A percentile compares a stretch with the other conserved stretches of the same genome.
Evolutionary conservation across 352 stramenopile species (phyloP).

Genomic region (Phytophthora podocarpi): DNA sequence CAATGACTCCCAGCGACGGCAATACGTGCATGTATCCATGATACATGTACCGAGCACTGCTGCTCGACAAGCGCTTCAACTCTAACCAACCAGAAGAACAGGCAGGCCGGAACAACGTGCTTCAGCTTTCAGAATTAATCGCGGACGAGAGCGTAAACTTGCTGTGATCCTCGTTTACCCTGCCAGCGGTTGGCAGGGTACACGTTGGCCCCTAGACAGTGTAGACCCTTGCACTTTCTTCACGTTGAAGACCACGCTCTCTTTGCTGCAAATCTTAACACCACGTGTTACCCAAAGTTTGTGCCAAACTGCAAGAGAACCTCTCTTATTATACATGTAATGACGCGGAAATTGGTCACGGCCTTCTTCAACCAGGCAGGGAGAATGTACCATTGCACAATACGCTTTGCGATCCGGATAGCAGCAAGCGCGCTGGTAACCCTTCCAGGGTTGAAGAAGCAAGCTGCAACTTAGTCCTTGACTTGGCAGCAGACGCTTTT

Average conservation of each 20-base stretch:
- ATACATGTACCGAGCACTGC: not conserved
- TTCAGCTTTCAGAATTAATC: slow-evolving; percentile 21
- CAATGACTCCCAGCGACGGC: not conserved
- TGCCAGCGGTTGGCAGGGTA: too few relatives aligned
- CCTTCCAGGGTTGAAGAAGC: slow-evolving; percentile 4
- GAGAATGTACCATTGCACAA: slow-evolving; percentile 4
- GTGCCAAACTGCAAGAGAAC: not conserved
- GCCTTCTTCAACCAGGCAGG: not conserved
- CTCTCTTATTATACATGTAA: not conserved
- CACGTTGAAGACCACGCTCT: slow-evolving; percentile 8
- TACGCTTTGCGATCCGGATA: not conserved
- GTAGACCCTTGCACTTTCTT: slow-evolving; percentile 6
- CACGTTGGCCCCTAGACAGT: too few relatives aligned
- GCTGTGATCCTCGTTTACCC: not conserved
- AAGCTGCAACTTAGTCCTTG: too few relatives aligned
- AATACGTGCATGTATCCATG: not conserved
- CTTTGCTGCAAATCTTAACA: slow-evolving; percentile 26
- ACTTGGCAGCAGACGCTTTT: too few relatives aligned
- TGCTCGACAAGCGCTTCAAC: not conserved
- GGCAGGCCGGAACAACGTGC: slow-evolving; percentile 25
- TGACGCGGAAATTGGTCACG: not conserved
- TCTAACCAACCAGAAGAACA: not conserved
- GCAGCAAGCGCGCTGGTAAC: slow-evolving; percentile 1
- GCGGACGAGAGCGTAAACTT: slow-evolving; percentile 4
- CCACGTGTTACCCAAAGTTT: too few relatives aligned